These are phyloP conservation scores for Chrysosphaeria jannelii DNA, from an alignment of 2,329 filamentous ascomycete species.

Conservation along the genomic window DNA sequence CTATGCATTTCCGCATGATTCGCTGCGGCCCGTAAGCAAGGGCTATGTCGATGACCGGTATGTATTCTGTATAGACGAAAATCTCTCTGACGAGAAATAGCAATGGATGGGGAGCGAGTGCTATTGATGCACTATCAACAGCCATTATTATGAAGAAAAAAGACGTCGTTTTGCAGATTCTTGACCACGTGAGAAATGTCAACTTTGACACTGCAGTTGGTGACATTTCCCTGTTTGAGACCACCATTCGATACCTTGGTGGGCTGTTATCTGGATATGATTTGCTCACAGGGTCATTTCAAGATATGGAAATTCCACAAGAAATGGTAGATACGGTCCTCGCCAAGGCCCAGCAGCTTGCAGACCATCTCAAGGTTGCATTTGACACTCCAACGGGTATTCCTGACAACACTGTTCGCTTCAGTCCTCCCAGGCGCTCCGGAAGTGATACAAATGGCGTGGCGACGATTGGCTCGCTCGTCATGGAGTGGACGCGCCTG, in stretches of 20 bases:
- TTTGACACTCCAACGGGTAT: constrained; percentile 52
- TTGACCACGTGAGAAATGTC: constrained; percentile 38
- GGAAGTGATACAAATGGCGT: constrained; percentile 32
- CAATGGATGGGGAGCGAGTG: constrained; percentile 62
- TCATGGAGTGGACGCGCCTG: constrained; percentile 61
- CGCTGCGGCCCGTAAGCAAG: constrained; percentile 38
- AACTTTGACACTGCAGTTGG: constrained; percentile 33
- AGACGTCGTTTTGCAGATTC: constrained; percentile 36
- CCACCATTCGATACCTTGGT: constrained; percentile 64
- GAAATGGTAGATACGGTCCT: constrained; percentile 27
- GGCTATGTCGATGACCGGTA: constrained; percentile 37
- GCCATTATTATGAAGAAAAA: constrained; percentile 46
- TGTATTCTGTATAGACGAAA: too few relatives aligned
- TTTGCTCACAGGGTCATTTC: constrained; percentile 36
- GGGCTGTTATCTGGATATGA: constrained; percentile 53
- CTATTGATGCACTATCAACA: constrained; percentile 53
- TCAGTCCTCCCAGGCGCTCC: constrained; percentile 20
- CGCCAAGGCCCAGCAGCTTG: constrained; percentile 34
- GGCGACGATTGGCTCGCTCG: constrained; percentile 46
- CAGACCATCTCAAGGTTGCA: constrained; percentile 42
- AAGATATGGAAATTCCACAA: constrained; percentile 11
- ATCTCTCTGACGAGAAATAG: constrained; percentile 13
- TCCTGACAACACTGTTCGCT: constrained; percentile 36
- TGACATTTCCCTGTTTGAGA: constrained; percentile 57
- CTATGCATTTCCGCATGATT: constrained; percentile 52